These are phyloP conservation scores for Paulownia fortunei DNA, from an alignment of 257 asterid genomes.

Conservation along the genomic window DNA sequence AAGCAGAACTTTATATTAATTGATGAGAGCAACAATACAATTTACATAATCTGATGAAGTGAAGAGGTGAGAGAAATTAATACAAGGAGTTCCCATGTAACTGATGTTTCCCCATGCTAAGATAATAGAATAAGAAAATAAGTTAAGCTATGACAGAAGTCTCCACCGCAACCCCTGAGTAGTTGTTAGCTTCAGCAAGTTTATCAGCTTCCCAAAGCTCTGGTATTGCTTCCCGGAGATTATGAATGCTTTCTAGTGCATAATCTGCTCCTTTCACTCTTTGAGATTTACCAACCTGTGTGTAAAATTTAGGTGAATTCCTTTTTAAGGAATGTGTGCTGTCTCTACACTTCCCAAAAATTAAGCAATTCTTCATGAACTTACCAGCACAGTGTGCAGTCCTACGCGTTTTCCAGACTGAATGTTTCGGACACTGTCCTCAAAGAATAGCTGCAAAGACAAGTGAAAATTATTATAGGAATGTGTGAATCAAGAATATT, in stretches of 20 bases:
- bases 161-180: slow-evolving; percentile 38
- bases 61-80: neutral
- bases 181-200: slow-evolving; percentile 30
- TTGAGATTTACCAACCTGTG: slow-evolving; percentile 84
- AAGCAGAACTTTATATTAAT: too few species aligned
- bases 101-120: neutral
- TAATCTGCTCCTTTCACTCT: slow-evolving; percentile 88
- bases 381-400: slow-evolving; percentile 80
- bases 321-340: too few species aligned
- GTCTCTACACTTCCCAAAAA: neutral
- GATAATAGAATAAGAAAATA: neutral
- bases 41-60: slow-evolving; percentile 24
- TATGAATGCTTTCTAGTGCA: slow-evolving; percentile 87
- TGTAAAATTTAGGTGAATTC: neutral
- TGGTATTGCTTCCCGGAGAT: slow-evolving; percentile 90
- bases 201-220: slow-evolving; percentile 79
- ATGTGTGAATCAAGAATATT: neutral
- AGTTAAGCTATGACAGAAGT: slow-evolving; percentile 40
- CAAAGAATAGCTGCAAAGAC: slow-evolving; percentile 75
- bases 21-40: neutral
- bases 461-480: neutral
- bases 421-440: slow-evolving; percentile 82
- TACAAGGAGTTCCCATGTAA: neutral
- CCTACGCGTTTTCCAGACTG: slow-evolving; percentile 84
- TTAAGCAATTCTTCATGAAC: neutral